Conservation (phyloP, 768 basidiomycete genomes). For the Tricholoma hemisulphureum region DNA sequence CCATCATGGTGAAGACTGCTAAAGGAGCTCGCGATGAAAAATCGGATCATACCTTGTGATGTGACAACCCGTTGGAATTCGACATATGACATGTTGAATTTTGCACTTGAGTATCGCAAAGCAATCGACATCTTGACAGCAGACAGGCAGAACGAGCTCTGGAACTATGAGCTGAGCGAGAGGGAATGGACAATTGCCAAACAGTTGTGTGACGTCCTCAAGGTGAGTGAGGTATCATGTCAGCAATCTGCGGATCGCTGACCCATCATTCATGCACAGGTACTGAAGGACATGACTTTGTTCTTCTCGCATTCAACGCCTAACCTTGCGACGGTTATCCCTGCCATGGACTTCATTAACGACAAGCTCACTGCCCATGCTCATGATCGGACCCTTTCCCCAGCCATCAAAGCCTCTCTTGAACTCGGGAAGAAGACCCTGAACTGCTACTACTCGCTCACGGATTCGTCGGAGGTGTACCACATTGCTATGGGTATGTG, state of each 20-base stretch:
- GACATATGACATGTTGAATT: too few species aligned
- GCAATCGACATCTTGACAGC: constrained; percentile 24
- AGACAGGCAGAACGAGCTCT: constrained; percentile 10
- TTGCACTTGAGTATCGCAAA: constrained; percentile 23
- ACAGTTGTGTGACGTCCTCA: constrained; percentile 25
- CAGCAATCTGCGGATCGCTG: constrained; percentile 28
- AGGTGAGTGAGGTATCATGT: constrained; percentile 25
- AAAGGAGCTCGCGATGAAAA: not conserved
- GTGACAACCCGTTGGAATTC: too few species aligned
- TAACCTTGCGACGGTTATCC: too few species aligned
- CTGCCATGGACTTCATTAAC: too few species aligned
- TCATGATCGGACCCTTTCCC: too few species aligned
- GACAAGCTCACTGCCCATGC: too few species aligned
- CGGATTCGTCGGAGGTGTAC: too few species aligned
- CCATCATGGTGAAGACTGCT: not conserved
- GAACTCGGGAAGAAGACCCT: too few species aligned
- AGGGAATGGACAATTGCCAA: constrained; percentile 28
- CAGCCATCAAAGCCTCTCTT: too few species aligned
- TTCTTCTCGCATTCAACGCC: not conserved
- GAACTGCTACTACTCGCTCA: too few species aligned
- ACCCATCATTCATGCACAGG: constrained; percentile 9
- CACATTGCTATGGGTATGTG: too few species aligned
- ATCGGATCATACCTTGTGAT: too few species aligned
- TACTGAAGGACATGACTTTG: not conserved
- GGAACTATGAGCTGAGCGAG: constrained; percentile 13